phyloP scores from a whole-genome alignment of 129 eudicot genomes.

The Mikania micrantha region DNA sequence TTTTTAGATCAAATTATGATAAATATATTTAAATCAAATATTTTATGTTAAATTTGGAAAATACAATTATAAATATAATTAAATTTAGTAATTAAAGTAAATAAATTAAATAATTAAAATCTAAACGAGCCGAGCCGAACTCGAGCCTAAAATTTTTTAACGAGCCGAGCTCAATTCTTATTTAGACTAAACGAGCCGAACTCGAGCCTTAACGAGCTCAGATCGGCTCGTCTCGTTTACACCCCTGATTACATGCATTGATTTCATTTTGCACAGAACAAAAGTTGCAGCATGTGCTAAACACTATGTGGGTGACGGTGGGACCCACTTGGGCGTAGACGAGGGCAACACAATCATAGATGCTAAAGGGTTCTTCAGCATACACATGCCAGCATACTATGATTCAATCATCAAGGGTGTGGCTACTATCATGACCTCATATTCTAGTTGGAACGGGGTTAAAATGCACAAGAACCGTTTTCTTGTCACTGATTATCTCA shows the following conservation, averaged over 20 bases:
- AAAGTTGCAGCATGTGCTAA: slow-evolving; percentile 26
- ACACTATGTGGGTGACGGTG: slow-evolving; percentile 22
- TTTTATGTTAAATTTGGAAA: too few relatives aligned
- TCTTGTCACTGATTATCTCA: slow-evolving; percentile 22
- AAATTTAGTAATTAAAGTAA: too few relatives aligned
- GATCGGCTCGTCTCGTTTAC: too few relatives aligned
- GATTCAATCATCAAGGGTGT: slow-evolving; percentile 22
- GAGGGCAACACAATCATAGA: slow-evolving; percentile 14
- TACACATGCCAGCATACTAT: slow-evolving; percentile 25
- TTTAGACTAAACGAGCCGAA: too few relatives aligned
- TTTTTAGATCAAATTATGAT: too few relatives aligned
- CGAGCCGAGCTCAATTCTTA: too few relatives aligned
- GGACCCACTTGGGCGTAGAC: slow-evolving; percentile 10
- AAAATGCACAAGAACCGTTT: slow-evolving; percentile 17
- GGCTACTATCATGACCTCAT: slow-evolving; percentile 15
- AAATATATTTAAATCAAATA: too few relatives aligned
- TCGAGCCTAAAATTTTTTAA: too few relatives aligned
- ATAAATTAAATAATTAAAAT: too few relatives aligned
- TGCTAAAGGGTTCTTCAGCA: slow-evolving; percentile 17
- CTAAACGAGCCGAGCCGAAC: too few relatives aligned
- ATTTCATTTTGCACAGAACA: not conserved
- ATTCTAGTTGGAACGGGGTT: slow-evolving; percentile 27
- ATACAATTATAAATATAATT: too few relatives aligned
- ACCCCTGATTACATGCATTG: not conserved
- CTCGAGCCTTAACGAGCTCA: too few relatives aligned